phyloP scores from a whole-genome alignment of 2,329 filamentous ascomycete species.

The Parascedosporium putredinis region DNA sequence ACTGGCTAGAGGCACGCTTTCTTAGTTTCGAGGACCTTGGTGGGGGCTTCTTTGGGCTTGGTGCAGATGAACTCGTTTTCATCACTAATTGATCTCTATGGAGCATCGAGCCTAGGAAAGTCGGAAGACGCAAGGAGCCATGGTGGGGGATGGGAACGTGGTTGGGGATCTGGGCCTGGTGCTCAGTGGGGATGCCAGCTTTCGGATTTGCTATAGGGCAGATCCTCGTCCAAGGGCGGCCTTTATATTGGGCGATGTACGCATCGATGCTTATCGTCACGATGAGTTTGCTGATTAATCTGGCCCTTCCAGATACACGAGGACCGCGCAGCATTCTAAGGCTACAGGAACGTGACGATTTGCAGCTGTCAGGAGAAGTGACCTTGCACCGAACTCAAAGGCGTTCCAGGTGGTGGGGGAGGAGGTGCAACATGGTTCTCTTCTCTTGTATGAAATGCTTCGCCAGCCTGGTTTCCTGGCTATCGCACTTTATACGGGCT shows the following conservation, averaged over 20 bases:
- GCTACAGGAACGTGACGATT: too few species aligned
- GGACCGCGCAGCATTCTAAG: too few species aligned
- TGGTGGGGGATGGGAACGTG: slow-evolving; percentile 73
- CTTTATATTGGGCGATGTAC: slow-evolving; percentile 19
- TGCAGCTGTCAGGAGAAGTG: slow-evolving; percentile 50
- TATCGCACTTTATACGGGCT: slow-evolving; percentile 61
- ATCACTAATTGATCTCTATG: slow-evolving; percentile 64
- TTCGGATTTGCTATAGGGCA: slow-evolving; percentile 65
- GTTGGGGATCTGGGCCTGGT: slow-evolving; percentile 71
- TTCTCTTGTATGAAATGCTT: slow-evolving; percentile 59
- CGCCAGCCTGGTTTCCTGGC: slow-evolving; percentile 64
- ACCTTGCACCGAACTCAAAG: slow-evolving; percentile 65
- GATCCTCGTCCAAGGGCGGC: slow-evolving; percentile 53
- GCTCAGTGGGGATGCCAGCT: slow-evolving; percentile 60
- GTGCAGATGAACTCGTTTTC: slow-evolving; percentile 68
- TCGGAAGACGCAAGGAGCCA: slow-evolving; percentile 60
- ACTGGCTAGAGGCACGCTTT: slow-evolving; percentile 48
- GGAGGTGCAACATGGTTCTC: slow-evolving; percentile 60
- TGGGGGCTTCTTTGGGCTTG: slow-evolving; percentile 62
- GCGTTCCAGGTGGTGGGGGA: slow-evolving; percentile 70
- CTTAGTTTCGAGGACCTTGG: slow-evolving; percentile 52
- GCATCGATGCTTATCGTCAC: not conserved
- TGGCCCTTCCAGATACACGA: not conserved
- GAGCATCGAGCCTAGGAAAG: slow-evolving; percentile 62
- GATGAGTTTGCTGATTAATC: not conserved